Evolutionary conservation across 108 stramenopile genomes (phyloP).

Genomic region (Cyclotella cryptica): DNA sequence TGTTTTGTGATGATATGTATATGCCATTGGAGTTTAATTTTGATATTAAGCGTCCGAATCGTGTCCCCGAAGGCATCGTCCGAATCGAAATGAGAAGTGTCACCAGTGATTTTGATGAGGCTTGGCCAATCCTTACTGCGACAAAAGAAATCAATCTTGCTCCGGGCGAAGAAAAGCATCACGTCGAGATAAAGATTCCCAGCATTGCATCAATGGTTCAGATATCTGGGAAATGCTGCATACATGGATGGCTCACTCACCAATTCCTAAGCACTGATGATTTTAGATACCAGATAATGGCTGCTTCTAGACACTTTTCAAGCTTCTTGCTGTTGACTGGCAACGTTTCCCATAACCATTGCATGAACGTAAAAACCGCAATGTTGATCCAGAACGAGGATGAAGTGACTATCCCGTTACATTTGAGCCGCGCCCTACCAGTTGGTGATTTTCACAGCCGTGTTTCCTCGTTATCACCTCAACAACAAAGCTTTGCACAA

Average conservation of each 20-base stretch:
- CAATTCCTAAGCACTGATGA: slow-evolving; percentile 4
- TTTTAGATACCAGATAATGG: slow-evolving; percentile 10
- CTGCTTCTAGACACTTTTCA: slow-evolving; percentile 39
- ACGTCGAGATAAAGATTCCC: background rate
- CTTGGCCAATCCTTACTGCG: background rate
- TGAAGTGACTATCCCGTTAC: slow-evolving; percentile 46
- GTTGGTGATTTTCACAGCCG: slow-evolving; percentile 50
- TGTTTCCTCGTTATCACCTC: slow-evolving; percentile 48
- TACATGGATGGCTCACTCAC: slow-evolving; percentile 41
- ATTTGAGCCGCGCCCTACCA: slow-evolving; percentile 34
- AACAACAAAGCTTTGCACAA: slow-evolving; percentile 53
- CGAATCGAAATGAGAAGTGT: slow-evolving; percentile 3
- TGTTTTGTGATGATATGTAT: slow-evolving; percentile 15
- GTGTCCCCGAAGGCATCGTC: slow-evolving; percentile 38
- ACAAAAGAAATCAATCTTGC: background rate
- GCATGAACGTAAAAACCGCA: slow-evolving; percentile 50
- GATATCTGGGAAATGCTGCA: slow-evolving; percentile 21
- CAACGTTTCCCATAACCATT: slow-evolving; percentile 22
- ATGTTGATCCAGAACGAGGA: slow-evolving; percentile 59
- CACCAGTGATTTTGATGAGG: background rate
- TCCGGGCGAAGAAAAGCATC: no score
- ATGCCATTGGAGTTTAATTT: slow-evolving; percentile 24
- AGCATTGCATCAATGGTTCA: slow-evolving; percentile 22
- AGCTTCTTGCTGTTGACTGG: slow-evolving; percentile 48
- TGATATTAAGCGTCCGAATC: slow-evolving; percentile 19